Percentiles rank a stretch among this genome's conserved stretches.
phyloP scores from a whole-genome alignment of 768 basidiomycete species.

The Tricholoma flavovirens region DNA sequence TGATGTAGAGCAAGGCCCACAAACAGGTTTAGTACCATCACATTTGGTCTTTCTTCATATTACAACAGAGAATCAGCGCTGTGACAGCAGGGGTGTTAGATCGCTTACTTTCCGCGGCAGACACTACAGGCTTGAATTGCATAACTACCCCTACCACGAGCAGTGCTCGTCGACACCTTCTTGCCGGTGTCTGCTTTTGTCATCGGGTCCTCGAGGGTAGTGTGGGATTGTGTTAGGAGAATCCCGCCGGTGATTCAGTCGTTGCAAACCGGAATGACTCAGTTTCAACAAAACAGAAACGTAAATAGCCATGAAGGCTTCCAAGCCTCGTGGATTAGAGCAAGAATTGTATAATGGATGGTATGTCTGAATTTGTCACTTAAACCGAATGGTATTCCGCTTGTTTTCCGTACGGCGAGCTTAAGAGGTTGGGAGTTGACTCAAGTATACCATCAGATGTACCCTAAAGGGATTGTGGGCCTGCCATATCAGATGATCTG shows the following conservation, averaged over 20 bases:
- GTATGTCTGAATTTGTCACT: neutral
- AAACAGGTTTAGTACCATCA: slow-evolving; percentile 39
- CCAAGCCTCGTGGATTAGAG: neutral
- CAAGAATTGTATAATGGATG: neutral
- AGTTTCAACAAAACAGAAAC: neutral
- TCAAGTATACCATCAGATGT: neutral
- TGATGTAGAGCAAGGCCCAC: slow-evolving; percentile 32
- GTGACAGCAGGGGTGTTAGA: neutral
- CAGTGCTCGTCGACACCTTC: slow-evolving; percentile 14
- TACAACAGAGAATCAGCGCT: neutral
- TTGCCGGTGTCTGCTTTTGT: slow-evolving; percentile 20
- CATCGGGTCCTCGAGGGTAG: neutral
- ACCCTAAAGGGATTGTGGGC: neutral
- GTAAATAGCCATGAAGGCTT: neutral
- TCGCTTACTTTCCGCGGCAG: slow-evolving; percentile 35
- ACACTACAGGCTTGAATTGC: slow-evolving; percentile 32
- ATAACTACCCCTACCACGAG: slow-evolving; percentile 32
- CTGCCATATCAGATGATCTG: neutral
- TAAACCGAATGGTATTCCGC: neutral
- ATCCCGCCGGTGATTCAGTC: neutral
- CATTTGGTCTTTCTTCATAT: slow-evolving; percentile 39
- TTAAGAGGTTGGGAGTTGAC: neutral
- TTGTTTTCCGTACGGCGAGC: neutral
- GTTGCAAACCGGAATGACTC: neutral
- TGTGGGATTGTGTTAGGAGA: neutral